Conservation (phyloP, 1,139 yeast genomes). For the Candida frijolesensis region DNA sequence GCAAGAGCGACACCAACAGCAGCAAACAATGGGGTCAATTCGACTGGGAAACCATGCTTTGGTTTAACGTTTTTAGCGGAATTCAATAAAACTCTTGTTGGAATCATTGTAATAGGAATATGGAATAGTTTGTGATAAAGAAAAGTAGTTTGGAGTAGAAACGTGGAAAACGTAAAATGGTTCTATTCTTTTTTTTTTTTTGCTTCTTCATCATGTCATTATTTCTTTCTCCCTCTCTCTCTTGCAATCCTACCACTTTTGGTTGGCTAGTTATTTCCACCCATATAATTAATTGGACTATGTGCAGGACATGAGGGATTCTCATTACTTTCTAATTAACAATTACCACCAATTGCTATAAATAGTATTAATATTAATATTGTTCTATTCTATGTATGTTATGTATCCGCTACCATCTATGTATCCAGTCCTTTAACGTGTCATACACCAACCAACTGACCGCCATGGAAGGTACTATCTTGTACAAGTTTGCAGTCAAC, state of each 20-base stretch:
- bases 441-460: constrained; percentile 92
- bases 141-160: background rate
- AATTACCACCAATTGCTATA: too few relatives aligned
- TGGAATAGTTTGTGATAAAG: background rate
- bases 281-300: background rate
- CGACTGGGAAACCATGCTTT: constrained; percentile 56
- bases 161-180: constrained; percentile 1
- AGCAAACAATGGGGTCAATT: constrained; percentile 72
- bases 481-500: constrained; percentile 81
- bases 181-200: constrained; percentile 4
- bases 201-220: constrained; percentile 3
- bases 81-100: constrained; percentile 54
- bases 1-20: constrained; percentile 63
- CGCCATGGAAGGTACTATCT: constrained; percentile 94
- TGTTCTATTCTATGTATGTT: too few relatives aligned
- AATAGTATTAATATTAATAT: too few relatives aligned
- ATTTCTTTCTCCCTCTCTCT: background rate
- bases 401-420: constrained; percentile 27
- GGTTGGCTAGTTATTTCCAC: constrained; percentile 17
- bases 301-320: constrained; percentile 7
- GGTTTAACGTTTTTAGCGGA: constrained; percentile 37
- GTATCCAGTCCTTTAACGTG: constrained; percentile 48
- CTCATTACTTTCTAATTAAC: too few relatives aligned
- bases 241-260: constrained; percentile 12
- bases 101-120: constrained; percentile 44